A percentile compares a stretch with the other conserved stretches of the same genome.
Evolutionary conservation across 1,139 yeast genomes (phyloP).

Genomic region (Kodamaea plutei): DNA sequence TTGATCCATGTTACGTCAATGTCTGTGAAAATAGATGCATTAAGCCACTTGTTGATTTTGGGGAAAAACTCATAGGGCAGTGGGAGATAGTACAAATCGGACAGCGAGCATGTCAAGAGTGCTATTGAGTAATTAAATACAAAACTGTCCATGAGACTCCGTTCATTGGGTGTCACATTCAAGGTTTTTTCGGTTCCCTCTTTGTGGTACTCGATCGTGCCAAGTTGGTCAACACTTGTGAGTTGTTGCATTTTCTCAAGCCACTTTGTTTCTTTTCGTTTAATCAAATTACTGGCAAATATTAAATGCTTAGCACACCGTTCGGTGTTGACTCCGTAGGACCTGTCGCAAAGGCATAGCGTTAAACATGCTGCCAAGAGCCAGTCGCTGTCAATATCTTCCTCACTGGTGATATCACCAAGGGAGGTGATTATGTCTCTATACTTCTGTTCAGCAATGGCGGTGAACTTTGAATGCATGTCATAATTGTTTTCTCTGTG

Average conservation of each 20-base stretch:
- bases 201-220: no score
- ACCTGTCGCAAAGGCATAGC: conserved; percentile 30
- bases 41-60: conserved; percentile 23
- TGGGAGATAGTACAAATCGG: conserved; percentile 24
- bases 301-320: conserved; percentile 24
- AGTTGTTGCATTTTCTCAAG: no score
- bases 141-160: conserved; percentile 34
- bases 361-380: conserved; percentile 31
- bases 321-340: conserved; percentile 23
- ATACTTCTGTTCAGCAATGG: conserved; percentile 21
- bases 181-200: neutral
- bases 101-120: conserved; percentile 20
- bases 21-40: conserved; percentile 25
- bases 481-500: conserved; percentile 6
- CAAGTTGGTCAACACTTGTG: no score
- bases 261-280: conserved; percentile 10
- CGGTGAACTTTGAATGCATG: conserved; percentile 7
- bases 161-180: conserved; percentile 21
- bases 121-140: conserved; percentile 31
- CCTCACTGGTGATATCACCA: conserved; percentile 8
- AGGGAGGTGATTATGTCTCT: conserved; percentile 15
- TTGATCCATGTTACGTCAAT: conserved; percentile 15
- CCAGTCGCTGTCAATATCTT: conserved; percentile 24
- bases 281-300: conserved; percentile 14
- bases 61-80: conserved; percentile 33